Percentiles rank a stretch among this genome's conserved stretches.
Evolutionary conservation across 495 filamentous ascomycete genomes (phyloP).

Genomic region (Daldinia caldariorum): DNA sequence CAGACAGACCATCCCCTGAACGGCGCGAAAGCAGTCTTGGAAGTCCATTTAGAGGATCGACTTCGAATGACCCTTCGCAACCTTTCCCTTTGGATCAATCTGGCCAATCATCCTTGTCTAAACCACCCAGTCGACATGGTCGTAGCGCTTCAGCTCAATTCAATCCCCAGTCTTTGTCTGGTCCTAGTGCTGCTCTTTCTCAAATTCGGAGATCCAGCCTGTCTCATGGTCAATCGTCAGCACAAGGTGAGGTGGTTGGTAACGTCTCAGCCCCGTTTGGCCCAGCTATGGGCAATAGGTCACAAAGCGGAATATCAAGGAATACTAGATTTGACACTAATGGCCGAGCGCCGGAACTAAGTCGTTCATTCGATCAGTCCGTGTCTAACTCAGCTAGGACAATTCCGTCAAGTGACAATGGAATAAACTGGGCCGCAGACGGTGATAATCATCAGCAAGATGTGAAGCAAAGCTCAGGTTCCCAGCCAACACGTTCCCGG

Average conservation of each 20-base stretch:
- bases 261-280: constrained; percentile 51
- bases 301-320: constrained; percentile 29
- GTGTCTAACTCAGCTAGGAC: constrained; percentile 42
- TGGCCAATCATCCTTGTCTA: constrained; percentile 16
- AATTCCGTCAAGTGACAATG: constrained; percentile 31
- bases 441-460: constrained; percentile 23
- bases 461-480: constrained; percentile 12
- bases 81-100: constrained; percentile 25
- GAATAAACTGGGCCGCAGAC: constrained; percentile 49
- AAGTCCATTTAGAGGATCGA: constrained; percentile 63
- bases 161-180: constrained; percentile 23
- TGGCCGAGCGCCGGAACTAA: constrained; percentile 1
- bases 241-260: constrained; percentile 16
- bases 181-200: constrained; percentile 16
- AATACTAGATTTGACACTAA: constrained; percentile 2
- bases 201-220: constrained; percentile 29
- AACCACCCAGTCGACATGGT: constrained; percentile 38
- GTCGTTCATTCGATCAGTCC: constrained; percentile 19
- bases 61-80: constrained; percentile 38
- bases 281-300: constrained; percentile 38
- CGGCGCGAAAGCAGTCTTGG: constrained; percentile 55
- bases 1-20: constrained; percentile 61
- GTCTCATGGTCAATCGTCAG: constrained; percentile 1
- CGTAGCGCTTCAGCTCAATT: constrained; percentile 17
- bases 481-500: constrained; percentile 18